Percentiles rank a stretch among this genome's conserved stretches.
These are phyloP conservation scores for Ceriops tagal DNA, from an alignment of 345 rosid genomes.

Conservation along the genomic window DNA sequence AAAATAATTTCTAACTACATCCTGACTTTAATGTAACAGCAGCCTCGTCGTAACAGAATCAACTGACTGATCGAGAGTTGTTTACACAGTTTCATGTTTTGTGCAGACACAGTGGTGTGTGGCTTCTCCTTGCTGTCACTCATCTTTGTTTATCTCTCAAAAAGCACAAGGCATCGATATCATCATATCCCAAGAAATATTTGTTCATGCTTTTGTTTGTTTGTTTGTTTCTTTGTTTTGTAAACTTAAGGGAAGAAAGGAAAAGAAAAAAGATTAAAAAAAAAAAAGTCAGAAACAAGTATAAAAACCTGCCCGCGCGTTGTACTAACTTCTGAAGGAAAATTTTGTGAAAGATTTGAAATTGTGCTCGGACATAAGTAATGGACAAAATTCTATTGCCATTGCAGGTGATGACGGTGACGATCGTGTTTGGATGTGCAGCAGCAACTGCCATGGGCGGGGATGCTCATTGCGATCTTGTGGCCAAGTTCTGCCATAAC, in stretches of 20 bases:
- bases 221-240: no score
- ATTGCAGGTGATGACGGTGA: slow-evolving; percentile 46
- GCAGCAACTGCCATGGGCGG: slow-evolving; percentile 58
- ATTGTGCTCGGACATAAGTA: no score
- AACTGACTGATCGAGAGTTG: neutral
- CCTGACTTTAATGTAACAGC: no score
- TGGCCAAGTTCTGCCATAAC: slow-evolving; percentile 40
- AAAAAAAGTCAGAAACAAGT: no score
- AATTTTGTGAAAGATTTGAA: no score
- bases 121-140: slow-evolving; percentile 39
- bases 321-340: no score
- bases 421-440: slow-evolving; percentile 47
- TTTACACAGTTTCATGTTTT: slow-evolving; percentile 48
- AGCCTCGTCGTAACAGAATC: no score
- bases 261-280: no score
- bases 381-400: neutral
- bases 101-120: slow-evolving; percentile 31
- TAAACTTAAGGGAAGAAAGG: no score
- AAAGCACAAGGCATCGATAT: neutral
- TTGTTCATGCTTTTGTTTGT: slow-evolving; percentile 31
- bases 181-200: slow-evolving; percentile 15
- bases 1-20: no score
- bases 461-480: slow-evolving; percentile 34
- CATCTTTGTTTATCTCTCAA: slow-evolving; percentile 20
- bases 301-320: no score